Evolutionary conservation across 2,329 filamentous ascomycete species (phyloP), one percentile per base, ranked within the genome.

Genomic region (Pseudogymnoascus sp.): DNA sequence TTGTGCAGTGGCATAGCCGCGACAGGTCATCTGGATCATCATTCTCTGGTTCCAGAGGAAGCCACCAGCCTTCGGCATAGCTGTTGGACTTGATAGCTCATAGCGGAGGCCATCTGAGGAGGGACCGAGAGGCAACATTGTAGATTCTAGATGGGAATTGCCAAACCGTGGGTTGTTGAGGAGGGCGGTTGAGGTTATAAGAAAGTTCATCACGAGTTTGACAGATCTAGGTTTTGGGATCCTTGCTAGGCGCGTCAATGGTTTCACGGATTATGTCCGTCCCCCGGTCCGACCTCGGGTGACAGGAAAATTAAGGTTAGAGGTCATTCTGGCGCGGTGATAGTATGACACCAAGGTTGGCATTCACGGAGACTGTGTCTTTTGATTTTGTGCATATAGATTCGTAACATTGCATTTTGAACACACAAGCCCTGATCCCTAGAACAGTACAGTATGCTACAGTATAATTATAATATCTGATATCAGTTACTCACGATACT

Each of bases 1-100:
- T 62, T 83, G 81, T 2, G 81, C 77, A 2, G 79, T 82, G 27
- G 81, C 79, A 67, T 82, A 83, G n/a, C 82, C 82, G 18, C 82
- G 80, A 69, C 81, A 83, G 61, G 81, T 83, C 55, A 80, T 74
- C 69, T 83, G 81, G 63, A 84, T 81, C 81, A 84, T 84, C 81
- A 84, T 84, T 71, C 76, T 78, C 70, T 82, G 79, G 66, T 84
- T 84, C 82, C 82, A 84, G 9, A 84, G 74, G 68, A 84, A 84
- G 60, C 77, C 80, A 59, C 76, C 78, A 2, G 81, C 80, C 70
- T 82, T 80, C 59, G 81, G 80, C 76, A 84, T 73, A 40, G 79
- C 79, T 25, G 80, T 82, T n/a, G 81, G 79, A 69, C 77, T 80
- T 59, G 73, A 75, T 65, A 84, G 77, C 70, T 83, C 80, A 71